A percentile compares a stretch with the other conserved stretches of the same genome.
phyloP scores from a whole-genome alignment of 768 basidiomycete genomes.

The Boletus pseudo-olivaceus region DNA sequence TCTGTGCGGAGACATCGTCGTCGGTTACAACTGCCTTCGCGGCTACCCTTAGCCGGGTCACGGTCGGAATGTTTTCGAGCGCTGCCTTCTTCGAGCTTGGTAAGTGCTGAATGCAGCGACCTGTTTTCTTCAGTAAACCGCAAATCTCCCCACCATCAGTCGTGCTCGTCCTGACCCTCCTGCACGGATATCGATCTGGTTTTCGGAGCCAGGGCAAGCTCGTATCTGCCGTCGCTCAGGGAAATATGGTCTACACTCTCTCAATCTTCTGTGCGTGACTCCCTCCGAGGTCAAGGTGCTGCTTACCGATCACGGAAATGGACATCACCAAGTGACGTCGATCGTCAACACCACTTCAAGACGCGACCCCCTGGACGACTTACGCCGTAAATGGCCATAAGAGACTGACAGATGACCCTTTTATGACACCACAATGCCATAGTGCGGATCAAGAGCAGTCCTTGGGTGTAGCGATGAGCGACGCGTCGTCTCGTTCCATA shows the following conservation, averaged over 20 bases:
- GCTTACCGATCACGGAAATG: background rate
- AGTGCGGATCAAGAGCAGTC: conserved; percentile 12
- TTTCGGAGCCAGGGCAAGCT: background rate
- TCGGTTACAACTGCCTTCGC: background rate
- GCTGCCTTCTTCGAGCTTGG: conserved; percentile 12
- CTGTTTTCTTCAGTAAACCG: background rate
- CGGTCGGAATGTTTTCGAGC: conserved; percentile 8
- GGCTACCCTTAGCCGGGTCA: conserved; percentile 3
- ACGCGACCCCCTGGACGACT: background rate
- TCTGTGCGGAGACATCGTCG: conserved; percentile 3
- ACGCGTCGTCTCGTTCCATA: background rate
- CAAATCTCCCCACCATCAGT: background rate
- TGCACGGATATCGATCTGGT: background rate
- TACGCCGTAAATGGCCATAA: background rate
- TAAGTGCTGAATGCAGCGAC: background rate
- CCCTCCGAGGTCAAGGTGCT: background rate
- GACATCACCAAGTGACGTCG: background rate
- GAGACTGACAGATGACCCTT: background rate
- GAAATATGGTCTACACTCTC: conserved; percentile 8
- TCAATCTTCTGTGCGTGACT: conserved; percentile 7
- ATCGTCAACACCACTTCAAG: background rate
- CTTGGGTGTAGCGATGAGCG: background rate
- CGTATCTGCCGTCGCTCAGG: background rate
- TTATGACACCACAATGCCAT: conserved; percentile 6
- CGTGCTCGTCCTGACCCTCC: conserved; percentile 6